Percentiles rank a stretch among this genome's conserved stretches.
Evolutionary conservation across 1,139 yeast genomes (phyloP).

Genomic region (Tardiomyces depauwii): DNA sequence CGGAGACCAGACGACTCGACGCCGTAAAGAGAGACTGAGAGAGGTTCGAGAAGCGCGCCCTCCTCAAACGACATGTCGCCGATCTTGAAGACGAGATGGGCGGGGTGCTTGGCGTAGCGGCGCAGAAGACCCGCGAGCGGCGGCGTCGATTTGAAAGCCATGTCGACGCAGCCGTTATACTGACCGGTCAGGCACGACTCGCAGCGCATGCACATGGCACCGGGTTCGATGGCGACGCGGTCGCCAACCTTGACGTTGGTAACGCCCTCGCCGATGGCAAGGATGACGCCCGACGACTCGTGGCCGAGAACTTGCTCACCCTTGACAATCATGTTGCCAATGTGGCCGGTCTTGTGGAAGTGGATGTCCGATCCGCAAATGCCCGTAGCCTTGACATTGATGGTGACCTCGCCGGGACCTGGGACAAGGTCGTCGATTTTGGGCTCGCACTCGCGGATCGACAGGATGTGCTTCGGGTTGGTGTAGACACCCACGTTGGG

Average conservation of each 20-base stretch:
- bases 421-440: slow-evolving; percentile 23
- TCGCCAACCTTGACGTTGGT: slow-evolving; percentile 59
- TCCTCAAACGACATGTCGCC: slow-evolving; percentile 70
- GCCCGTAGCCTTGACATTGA: slow-evolving; percentile 52
- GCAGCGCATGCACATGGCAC: slow-evolving; percentile 68
- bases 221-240: slow-evolving; percentile 77
- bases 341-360: slow-evolving; percentile 60
- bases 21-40: slow-evolving; percentile 80
- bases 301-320: slow-evolving; percentile 68
- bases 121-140: slow-evolving; percentile 53
- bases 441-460: slow-evolving; percentile 26
- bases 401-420: slow-evolving; percentile 31
- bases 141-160: slow-evolving; percentile 79
- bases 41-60: slow-evolving; percentile 85
- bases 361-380: slow-evolving; percentile 81
- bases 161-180: slow-evolving; percentile 67
- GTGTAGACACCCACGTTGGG: slow-evolving; percentile 27
- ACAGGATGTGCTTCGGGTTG: slow-evolving; percentile 28
- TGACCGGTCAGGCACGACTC: slow-evolving; percentile 63
- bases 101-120: slow-evolving; percentile 59
- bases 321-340: slow-evolving; percentile 45
- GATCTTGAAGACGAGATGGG: slow-evolving; percentile 63
- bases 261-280: slow-evolving; percentile 54
- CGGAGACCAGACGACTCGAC: slow-evolving; percentile 51
- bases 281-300: slow-evolving; percentile 64